These are phyloP conservation scores for Cyclotella distinguenda DNA, from an alignment of 108 stramenopile genomes.

Conservation along the genomic window DNA sequence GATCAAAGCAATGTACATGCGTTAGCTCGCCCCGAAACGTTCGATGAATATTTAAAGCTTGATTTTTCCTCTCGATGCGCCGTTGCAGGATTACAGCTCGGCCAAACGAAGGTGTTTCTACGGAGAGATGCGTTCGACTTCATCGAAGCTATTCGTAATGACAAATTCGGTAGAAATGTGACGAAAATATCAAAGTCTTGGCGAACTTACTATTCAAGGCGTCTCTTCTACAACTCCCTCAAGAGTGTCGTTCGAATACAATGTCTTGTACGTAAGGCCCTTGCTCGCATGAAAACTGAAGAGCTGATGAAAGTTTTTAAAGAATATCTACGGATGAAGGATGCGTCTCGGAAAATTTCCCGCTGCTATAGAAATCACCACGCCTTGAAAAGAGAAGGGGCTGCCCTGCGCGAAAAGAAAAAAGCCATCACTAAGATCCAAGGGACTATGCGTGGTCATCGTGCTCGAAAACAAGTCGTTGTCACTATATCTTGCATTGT, in stretches of 20 bases:
- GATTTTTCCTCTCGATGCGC: conserved; percentile 46
- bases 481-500: conserved; percentile 16
- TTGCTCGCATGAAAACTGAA: conserved; percentile 24
- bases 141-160: conserved; percentile 53
- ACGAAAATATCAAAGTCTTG: conserved; percentile 42
- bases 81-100: conserved; percentile 63
- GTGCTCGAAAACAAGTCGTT: conserved; percentile 34
- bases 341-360: conserved; percentile 38
- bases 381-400: conserved; percentile 30
- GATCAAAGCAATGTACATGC: conserved; percentile 21
- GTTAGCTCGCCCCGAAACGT: conserved; percentile 42
- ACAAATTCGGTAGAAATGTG: conserved; percentile 46
- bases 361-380: conserved; percentile 34
- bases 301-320: conserved; percentile 37
- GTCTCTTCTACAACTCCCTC: conserved; percentile 7
- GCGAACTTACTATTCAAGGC: conserved; percentile 30
- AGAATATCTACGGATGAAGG: conserved; percentile 28
- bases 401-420: conserved; percentile 29
- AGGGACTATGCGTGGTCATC: conserved; percentile 23
- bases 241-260: conserved; percentile 33
- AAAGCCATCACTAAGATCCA: conserved; percentile 40
- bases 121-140: conserved; percentile 65
- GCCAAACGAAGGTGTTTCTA: conserved; percentile 77
- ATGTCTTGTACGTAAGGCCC: conserved; percentile 21
- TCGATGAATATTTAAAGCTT: no score